Conservation (phyloP, 176 grass and related monocot genomes). For the Zizania latifolia region DNA sequence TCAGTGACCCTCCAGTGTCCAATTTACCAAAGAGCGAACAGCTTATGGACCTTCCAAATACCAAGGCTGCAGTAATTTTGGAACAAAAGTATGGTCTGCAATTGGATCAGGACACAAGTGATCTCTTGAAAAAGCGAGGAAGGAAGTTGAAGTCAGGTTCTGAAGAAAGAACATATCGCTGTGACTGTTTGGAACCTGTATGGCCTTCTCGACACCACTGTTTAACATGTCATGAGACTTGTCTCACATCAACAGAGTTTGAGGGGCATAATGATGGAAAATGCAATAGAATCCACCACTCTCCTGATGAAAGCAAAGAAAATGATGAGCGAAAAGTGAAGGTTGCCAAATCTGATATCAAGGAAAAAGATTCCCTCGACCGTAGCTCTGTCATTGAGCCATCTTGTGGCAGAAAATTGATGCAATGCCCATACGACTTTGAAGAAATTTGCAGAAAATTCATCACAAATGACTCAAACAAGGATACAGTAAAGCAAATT, state of each 20-base stretch:
- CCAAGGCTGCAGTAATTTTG: constrained; percentile 63
- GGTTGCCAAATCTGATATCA: constrained; percentile 41
- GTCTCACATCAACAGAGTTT: constrained; percentile 46
- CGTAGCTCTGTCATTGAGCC: constrained; percentile 15
- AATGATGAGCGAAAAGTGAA: constrained; percentile 54
- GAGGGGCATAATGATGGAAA: constrained; percentile 73
- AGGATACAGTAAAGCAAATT: constrained; percentile 72
- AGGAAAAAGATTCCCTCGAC: constrained; percentile 43
- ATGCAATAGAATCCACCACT: constrained; percentile 37
- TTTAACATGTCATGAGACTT: constrained; percentile 74
- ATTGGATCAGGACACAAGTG: constrained; percentile 50
- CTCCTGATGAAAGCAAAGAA: constrained; percentile 42
- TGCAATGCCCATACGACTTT: constrained; percentile 71
- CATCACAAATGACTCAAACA: constrained; percentile 64
- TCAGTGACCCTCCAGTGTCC: constrained; percentile 27
- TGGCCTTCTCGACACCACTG: constrained; percentile 84
- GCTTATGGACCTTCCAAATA: constrained; percentile 40
- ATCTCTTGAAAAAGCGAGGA: constrained; percentile 52
- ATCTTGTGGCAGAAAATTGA: constrained; percentile 35
- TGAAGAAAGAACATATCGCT: constrained; percentile 68
- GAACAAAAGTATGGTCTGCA: constrained; percentile 64
- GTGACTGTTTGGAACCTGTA: constrained; percentile 80
- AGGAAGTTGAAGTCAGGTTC: constrained; percentile 50
- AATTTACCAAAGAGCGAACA: constrained; percentile 29
- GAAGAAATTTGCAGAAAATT: constrained; percentile 79